Evolutionary conservation across 495 filamentous ascomycete genomes (phyloP).

Genomic region (Cudoniella acicularis): DNA sequence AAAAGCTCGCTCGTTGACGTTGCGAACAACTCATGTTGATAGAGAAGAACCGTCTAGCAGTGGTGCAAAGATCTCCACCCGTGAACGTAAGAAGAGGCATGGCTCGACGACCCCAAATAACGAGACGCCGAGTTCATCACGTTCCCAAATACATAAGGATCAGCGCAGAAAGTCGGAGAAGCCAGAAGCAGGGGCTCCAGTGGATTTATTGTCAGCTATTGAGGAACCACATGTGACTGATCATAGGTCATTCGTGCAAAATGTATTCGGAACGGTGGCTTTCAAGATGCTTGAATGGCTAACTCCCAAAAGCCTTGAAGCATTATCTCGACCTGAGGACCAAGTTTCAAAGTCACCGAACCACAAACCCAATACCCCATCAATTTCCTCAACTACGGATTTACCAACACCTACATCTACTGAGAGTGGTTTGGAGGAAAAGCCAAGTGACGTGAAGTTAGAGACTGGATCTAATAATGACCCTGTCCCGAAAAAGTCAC

Average conservation of each 20-base stretch:
- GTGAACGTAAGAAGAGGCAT: background rate
- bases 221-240: constrained; percentile 56
- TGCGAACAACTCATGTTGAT: background rate
- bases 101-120: background rate
- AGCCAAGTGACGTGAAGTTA: background rate
- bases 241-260: constrained; percentile 79
- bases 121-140: too few relatives aligned
- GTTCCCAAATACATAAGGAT: too few relatives aligned
- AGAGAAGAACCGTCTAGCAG: background rate
- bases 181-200: background rate
- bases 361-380: background rate
- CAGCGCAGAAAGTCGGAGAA: background rate
- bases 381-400: background rate
- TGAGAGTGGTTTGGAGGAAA: background rate
- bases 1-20: background rate
- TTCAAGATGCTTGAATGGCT: constrained; percentile 80
- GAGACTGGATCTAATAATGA: background rate
- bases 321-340: constrained; percentile 1
- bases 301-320: constrained; percentile 40
- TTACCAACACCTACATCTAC: background rate
- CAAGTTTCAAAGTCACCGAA: background rate
- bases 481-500: background rate
- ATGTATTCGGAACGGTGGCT: constrained; percentile 72
- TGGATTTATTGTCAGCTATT: background rate
- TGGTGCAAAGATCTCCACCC: background rate